These are phyloP conservation scores for Populus pruinosa DNA, from an alignment of 345 rosid species.

Conservation along the genomic window DNA sequence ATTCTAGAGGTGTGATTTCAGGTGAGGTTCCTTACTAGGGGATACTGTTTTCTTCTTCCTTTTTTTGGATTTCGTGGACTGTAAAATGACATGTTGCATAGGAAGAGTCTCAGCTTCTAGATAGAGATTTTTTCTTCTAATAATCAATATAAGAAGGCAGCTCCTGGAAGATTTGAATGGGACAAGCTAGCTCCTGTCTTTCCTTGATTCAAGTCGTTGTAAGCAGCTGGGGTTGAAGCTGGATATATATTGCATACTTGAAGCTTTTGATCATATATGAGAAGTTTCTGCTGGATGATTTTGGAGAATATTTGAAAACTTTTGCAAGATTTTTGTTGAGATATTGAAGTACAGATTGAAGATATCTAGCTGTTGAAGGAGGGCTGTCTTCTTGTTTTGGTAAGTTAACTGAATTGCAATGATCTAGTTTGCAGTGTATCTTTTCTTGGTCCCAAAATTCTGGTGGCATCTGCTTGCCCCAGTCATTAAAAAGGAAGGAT, in stretches of 20 bases:
- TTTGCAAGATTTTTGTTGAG: conserved; percentile 1
- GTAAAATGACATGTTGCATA: background rate
- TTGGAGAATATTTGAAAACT: background rate
- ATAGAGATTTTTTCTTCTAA: background rate
- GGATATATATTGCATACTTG: background rate
- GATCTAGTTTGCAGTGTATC: background rate
- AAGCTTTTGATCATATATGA: background rate
- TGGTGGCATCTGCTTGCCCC: background rate
- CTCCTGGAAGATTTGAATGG: background rate
- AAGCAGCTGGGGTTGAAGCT: background rate
- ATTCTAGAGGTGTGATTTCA: conserved; percentile 12
- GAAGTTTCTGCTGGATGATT: background rate
- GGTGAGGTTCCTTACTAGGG: conserved; percentile 32
- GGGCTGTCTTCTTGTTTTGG: background rate
- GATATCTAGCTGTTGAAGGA: background rate
- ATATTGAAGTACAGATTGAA: background rate
- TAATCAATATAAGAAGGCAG: background rate
- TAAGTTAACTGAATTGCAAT: background rate
- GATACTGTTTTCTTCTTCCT: background rate
- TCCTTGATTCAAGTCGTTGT: background rate
- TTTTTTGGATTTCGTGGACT: background rate
- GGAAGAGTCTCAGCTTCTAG: conserved; percentile 31
- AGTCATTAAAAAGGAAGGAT: too few relatives aligned
- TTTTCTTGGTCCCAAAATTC: background rate
- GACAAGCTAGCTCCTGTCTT: background rate